These are phyloP conservation scores for Xylariaceae sp. DNA, from an alignment of 2,329 filamentous ascomycete species.

Conservation along the genomic window DNA sequence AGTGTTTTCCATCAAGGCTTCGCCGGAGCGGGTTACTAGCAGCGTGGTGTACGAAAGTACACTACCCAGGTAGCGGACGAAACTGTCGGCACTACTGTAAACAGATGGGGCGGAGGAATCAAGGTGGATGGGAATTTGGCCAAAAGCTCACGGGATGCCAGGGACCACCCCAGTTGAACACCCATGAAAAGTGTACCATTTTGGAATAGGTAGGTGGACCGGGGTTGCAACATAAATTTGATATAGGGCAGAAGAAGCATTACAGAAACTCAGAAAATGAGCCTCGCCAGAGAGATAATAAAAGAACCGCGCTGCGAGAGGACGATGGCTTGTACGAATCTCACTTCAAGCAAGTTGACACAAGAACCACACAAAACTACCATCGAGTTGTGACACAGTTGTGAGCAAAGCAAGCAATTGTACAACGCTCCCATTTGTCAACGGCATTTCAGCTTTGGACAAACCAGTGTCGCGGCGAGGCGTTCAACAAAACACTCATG, in stretches of 20 bases:
- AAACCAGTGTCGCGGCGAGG: slow-evolving; percentile 7
- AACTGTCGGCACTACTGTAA: background rate
- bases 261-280: slow-evolving; percentile 19
- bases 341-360: slow-evolving; percentile 15
- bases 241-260: slow-evolving; percentile 29
- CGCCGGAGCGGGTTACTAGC: slow-evolving; percentile 31
- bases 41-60: slow-evolving; percentile 31
- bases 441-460: too few species aligned
- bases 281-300: slow-evolving; percentile 8
- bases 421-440: too few species aligned
- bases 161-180: slow-evolving; percentile 32
- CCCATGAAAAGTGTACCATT: slow-evolving; percentile 30
- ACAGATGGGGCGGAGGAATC: slow-evolving; percentile 29
- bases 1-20: slow-evolving; percentile 36
- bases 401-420: too few species aligned
- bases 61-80: too few species aligned
- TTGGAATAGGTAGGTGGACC: slow-evolving; percentile 29
- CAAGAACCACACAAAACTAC: slow-evolving; percentile 5
- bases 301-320: slow-evolving; percentile 14
- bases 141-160: slow-evolving; percentile 32
- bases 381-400: background rate
- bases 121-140: slow-evolving; percentile 29
- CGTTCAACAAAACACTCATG: slow-evolving; percentile 14
- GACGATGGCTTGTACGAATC: slow-evolving; percentile 33
- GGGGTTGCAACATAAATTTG: slow-evolving; percentile 34